These are phyloP conservation scores for Arthrobotrys pseudoclavata DNA, from an alignment of 2,329 filamentous ascomycete genomes.

Conservation along the genomic window DNA sequence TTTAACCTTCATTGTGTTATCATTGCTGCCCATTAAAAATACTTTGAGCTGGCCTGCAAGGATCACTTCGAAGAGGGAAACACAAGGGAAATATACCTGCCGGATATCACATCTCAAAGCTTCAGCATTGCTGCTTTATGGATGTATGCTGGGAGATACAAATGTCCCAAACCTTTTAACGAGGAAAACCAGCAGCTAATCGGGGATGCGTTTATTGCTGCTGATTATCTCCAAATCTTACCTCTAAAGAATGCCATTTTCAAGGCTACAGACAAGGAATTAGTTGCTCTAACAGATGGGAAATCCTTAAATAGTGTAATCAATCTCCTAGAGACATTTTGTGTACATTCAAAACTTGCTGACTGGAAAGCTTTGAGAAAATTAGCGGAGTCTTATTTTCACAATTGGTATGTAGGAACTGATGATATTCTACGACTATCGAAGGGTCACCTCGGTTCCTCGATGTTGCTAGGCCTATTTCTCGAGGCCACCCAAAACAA, in stretches of 20 bases:
- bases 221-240: background rate
- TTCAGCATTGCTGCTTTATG: background rate
- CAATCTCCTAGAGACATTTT: background rate
- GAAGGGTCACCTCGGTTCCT: background rate
- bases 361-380: background rate
- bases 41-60: slow-evolving; percentile 13
- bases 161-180: background rate
- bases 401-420: background rate
- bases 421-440: background rate
- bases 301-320: background rate
- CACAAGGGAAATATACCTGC: background rate
- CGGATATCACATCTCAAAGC: background rate
- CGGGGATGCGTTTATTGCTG: background rate
- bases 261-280: too few relatives aligned
- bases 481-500: background rate
- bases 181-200: background rate
- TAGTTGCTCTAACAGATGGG: too few relatives aligned
- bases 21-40: background rate
- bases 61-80: slow-evolving; percentile 15
- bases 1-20: background rate
- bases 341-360: background rate
- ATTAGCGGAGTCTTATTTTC: background rate
- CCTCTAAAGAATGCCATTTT: background rate
- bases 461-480: background rate
- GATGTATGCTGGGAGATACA: background rate